phyloP scores from a whole-genome alignment of 305 asterid genomes.

The Fraxinus sp. region DNA sequence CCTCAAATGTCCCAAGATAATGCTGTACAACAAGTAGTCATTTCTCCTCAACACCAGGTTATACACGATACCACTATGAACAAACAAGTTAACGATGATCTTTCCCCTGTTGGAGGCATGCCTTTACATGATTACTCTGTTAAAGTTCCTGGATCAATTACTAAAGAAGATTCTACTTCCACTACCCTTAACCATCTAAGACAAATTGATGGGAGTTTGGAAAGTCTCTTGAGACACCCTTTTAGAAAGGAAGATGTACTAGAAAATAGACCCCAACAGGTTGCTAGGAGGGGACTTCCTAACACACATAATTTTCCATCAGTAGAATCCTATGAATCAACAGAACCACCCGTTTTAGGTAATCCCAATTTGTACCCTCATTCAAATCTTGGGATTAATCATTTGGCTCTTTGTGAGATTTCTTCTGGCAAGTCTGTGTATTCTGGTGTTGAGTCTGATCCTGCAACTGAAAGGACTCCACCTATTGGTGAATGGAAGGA shows the following conservation, averaged over 20 bases:
- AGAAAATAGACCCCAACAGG: constrained; percentile 32
- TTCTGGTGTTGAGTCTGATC: constrained; percentile 33
- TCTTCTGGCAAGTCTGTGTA: constrained; percentile 24
- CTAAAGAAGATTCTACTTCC: constrained; percentile 47
- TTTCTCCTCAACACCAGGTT: constrained; percentile 57
- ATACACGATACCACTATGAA: constrained; percentile 40
- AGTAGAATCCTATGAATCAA: constrained; percentile 39
- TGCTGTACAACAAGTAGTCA: constrained; percentile 39
- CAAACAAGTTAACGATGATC: constrained; percentile 44
- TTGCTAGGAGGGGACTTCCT: constrained; percentile 30
- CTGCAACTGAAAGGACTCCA: constrained; percentile 33
- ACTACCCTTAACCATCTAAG: constrained; percentile 45
- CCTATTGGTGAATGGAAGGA: constrained; percentile 46
- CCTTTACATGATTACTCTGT: constrained; percentile 47
- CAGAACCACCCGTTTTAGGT: constrained; percentile 35
- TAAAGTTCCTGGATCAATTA: constrained; percentile 41
- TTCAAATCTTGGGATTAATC: constrained; percentile 31
- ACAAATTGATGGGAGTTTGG: constrained; percentile 62
- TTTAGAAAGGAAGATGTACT: constrained; percentile 31
- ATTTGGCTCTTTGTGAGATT: constrained; percentile 31
- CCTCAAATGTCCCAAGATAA: constrained; percentile 45
- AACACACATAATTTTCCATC: constrained; percentile 31
- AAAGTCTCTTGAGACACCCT: constrained; percentile 51
- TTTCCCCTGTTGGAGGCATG: constrained; percentile 34
- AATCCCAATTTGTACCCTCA: constrained; percentile 31